Evolutionary conservation across 495 filamentous ascomycete genomes (phyloP), one percentile per base, ranked within the genome.

Genomic region (Neurospora pannonica): DNA sequence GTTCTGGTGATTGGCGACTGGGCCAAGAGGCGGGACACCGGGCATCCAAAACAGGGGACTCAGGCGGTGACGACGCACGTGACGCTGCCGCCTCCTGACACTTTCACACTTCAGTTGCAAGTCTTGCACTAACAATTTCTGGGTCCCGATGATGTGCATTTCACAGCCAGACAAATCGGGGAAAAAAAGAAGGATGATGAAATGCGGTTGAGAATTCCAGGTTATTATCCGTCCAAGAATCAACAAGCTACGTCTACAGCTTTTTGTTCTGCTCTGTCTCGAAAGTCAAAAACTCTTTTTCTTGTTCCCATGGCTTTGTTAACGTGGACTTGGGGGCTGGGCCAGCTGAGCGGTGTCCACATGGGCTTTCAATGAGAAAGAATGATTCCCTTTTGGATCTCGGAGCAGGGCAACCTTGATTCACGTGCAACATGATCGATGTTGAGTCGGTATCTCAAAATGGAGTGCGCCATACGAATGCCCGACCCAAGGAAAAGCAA

Each of bases 1-100:
- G 70, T 70, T 71, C 73, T 42, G 70, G 71, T 75, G 73, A 76
- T 74, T 75, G 72, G 74, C 54, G 24, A 62, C 54, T 5, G 19
- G 28, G 54, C 54, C 54, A 62, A 62, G 48, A 60, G 54, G 54
- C 54, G 54, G 54, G 54, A 62, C 54, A 62, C 11, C 54, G 36
- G 36, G 36, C 36, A 62, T 62, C 21, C 37, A 38, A 40, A 39
- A 70, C 4, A 36, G 70, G 40, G 72, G 28, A 71, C 48, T 73
- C 60, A 28, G 40, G 28, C 70, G 70, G 71, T 72, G 74, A 17
- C 17, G 19, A 28, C 34, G 54, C 73, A 62, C 39, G 74, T 75
- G 74, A 75, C 71, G 19, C 28, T 34, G 54, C 54, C 54, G 28
- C 54, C 54, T 67, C 54, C 54, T 67, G 54, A 67, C 54, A 31